A percentile compares a stretch with the other conserved stretches of the same genome.
These are phyloP conservation scores for Neobulgaria alba DNA, from an alignment of 2,329 filamentous ascomycete genomes.

Conservation along the genomic window DNA sequence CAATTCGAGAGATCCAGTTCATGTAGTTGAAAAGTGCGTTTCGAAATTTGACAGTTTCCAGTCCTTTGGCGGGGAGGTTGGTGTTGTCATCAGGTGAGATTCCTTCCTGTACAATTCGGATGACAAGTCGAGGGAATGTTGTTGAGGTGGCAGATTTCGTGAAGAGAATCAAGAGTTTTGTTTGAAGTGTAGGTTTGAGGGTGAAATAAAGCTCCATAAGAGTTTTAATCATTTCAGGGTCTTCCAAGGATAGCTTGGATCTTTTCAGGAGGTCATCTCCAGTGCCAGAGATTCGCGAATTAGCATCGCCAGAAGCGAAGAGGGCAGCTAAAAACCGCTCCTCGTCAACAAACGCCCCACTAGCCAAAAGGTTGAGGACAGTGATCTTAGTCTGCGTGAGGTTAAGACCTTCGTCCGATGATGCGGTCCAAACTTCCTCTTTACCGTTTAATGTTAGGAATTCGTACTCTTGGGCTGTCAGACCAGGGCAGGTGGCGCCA, in stretches of 20 bases:
- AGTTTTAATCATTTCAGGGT: conserved; percentile 49
- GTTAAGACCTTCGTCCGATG: conserved; percentile 51
- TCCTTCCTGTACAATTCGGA: conserved; percentile 59
- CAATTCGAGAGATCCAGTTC: conserved; percentile 76
- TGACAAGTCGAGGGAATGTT: conserved; percentile 57
- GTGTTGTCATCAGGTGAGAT: conserved; percentile 39
- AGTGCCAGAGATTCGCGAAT: conserved; percentile 72
- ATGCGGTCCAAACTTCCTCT: conserved; percentile 59
- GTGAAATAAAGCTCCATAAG: conserved; percentile 68
- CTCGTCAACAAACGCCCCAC: conserved; percentile 73
- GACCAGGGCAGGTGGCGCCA: conserved; percentile 39
- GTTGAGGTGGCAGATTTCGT: conserved; percentile 70
- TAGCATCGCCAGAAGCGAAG: conserved; percentile 73
- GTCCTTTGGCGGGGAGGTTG: conserved; percentile 26
- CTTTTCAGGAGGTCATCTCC: conserved; percentile 86
- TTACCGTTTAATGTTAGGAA: conserved; percentile 62
- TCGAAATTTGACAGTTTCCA: conserved; percentile 69
- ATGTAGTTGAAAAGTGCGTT: conserved; percentile 79
- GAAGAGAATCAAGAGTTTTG: conserved; percentile 66
- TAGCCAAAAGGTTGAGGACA: conserved; percentile 65
- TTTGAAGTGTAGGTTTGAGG: conserved; percentile 64
- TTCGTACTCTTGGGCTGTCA: conserved; percentile 56
- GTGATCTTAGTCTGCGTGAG: conserved; percentile 62
- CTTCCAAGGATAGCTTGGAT: conserved; percentile 65
- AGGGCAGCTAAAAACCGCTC: conserved; percentile 80